phyloP scores from a whole-genome alignment of 441 rosid genomes.

The Aleurites moluccanus region DNA sequence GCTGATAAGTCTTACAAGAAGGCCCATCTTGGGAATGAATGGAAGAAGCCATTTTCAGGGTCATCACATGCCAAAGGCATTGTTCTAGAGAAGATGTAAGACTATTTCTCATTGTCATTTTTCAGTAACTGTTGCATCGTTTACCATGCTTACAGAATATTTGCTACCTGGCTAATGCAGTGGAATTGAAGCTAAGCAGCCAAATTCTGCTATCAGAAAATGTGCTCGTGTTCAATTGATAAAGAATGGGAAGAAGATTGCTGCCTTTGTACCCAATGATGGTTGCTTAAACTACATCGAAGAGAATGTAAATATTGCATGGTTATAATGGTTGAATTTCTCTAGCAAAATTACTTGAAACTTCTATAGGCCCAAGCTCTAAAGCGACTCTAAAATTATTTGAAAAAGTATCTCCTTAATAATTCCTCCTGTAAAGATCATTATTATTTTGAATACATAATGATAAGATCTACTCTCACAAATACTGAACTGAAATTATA shows the following conservation, averaged over 20 bases:
- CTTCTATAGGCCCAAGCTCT: not conserved
- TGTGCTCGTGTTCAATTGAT: constrained; percentile 74
- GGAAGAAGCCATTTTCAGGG: constrained; percentile 74
- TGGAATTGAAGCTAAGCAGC: constrained; percentile 81
- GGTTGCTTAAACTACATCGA: constrained; percentile 77
- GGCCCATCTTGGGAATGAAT: constrained; percentile 61
- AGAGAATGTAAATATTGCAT: constrained; percentile 49
- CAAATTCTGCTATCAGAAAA: constrained; percentile 74
- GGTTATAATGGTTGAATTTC: not conserved
- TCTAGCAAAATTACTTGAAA: not conserved
- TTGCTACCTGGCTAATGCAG: constrained; percentile 28
- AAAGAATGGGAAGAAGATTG: constrained; percentile 75
- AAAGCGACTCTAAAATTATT: no score
- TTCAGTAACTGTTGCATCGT: not conserved
- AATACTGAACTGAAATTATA: no score
- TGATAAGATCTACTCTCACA: no score
- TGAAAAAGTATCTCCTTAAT: not conserved
- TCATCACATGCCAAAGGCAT: constrained; percentile 73
- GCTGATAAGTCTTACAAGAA: constrained; percentile 66
- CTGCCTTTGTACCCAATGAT: constrained; percentile 75
- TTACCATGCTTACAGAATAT: no score
- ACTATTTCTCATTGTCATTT: not conserved
- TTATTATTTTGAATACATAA: no score
- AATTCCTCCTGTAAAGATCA: not conserved
- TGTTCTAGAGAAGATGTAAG: constrained; percentile 68